Percentiles rank a stretch among this genome's conserved stretches.
phyloP scores from a whole-genome alignment of 2,329 filamentous ascomycete genomes.

The Phoma sp. region DNA sequence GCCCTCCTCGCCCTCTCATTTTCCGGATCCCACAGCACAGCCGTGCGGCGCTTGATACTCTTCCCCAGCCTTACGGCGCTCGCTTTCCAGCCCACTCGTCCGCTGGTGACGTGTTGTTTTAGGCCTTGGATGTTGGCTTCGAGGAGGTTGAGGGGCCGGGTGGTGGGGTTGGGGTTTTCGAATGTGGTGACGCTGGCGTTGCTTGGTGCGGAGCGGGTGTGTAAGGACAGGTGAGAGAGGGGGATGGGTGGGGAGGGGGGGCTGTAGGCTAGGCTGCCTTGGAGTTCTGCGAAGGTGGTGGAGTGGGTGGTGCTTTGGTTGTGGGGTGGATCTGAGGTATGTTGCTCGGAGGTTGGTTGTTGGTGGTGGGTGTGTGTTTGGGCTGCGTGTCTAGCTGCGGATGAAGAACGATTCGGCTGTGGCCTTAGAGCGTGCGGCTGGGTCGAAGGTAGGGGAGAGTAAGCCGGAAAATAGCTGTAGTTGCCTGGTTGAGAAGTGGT shows the following conservation, averaged over 20 bases:
- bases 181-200: not conserved
- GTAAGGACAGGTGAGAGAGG: not conserved
- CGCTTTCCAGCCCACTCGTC: not conserved
- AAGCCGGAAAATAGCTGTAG: not conserved
- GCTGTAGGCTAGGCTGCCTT: not conserved
- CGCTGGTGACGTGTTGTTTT: not conserved
- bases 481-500: not conserved
- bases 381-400: not conserved
- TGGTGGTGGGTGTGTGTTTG: too few relatives aligned
- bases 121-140: not conserved
- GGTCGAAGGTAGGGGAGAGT: not conserved
- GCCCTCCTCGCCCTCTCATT: not conserved
- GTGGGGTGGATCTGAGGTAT: too few relatives aligned
- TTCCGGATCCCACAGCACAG: not conserved
- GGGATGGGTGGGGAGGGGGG: not conserved
- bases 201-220: not conserved
- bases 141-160: not conserved
- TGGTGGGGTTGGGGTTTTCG: not conserved
- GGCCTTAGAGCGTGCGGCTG: not conserved
- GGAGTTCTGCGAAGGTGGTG: not conserved
- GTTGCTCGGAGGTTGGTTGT: too few relatives aligned
- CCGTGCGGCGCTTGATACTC: not conserved
- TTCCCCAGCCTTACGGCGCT: not conserved
- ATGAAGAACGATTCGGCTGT: not conserved
- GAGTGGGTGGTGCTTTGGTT: not conserved